Conservation (phyloP, 345 rosid species). For the Aquilaria sinensis region DNA sequence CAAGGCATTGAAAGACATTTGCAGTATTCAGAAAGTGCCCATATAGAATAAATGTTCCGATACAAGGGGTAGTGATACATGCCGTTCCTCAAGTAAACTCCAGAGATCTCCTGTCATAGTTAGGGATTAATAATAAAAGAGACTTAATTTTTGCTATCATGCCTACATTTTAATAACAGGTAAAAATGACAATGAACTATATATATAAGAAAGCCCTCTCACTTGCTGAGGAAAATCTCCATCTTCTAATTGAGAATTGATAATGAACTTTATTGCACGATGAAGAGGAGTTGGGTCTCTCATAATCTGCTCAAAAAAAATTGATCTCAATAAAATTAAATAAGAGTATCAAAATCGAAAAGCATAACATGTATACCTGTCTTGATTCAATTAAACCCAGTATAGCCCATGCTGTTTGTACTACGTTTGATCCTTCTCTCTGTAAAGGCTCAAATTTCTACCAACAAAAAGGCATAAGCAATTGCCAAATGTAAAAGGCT, state of each 20-base stretch:
- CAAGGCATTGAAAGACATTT: conserved; percentile 17
- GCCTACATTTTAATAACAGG: too few species aligned
- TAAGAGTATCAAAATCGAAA: not conserved
- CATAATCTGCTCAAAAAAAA: conserved; percentile 22
- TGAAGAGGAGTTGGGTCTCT: conserved; percentile 61
- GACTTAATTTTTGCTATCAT: too few species aligned
- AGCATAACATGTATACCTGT: conserved; percentile 14
- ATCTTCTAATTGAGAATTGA: conserved; percentile 54
- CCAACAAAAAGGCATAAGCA: not conserved
- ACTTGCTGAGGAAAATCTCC: conserved; percentile 81
- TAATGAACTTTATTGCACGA: conserved; percentile 54
- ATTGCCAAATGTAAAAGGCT: not conserved
- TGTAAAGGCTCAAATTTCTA: conserved; percentile 26
- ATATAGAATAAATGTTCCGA: conserved; percentile 50
- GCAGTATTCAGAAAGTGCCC: conserved; percentile 67
- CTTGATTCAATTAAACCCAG: conserved; percentile 28
- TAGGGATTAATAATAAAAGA: too few species aligned
- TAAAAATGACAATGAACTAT: not conserved
- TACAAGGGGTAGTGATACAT: conserved; percentile 65
- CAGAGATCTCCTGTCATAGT: conserved; percentile 42
- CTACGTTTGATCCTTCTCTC: conserved; percentile 30
- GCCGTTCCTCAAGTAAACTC: conserved; percentile 70
- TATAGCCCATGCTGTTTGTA: conserved; percentile 35
- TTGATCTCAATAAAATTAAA: not conserved
- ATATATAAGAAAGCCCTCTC: not conserved